These are phyloP conservation scores for Colletotrichum spaethianum DNA, from an alignment of 2,329 filamentous ascomycete genomes.

Conservation along the genomic window DNA sequence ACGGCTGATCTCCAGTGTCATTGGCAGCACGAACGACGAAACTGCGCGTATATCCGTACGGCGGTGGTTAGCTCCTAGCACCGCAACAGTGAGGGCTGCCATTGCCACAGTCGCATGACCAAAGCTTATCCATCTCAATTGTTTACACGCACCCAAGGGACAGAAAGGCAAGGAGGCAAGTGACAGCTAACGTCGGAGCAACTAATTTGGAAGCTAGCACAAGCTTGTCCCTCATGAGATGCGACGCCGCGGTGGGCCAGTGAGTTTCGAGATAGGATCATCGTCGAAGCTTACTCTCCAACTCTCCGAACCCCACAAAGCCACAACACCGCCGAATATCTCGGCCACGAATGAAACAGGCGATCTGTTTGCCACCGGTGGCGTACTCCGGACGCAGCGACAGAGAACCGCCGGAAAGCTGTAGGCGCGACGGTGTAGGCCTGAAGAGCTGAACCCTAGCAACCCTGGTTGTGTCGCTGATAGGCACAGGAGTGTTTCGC, in stretches of 20 bases:
- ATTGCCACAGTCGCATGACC: constrained; percentile 30
- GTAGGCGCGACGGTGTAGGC: neutral
- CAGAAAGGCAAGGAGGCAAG: neutral
- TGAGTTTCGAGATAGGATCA: constrained; percentile 20
- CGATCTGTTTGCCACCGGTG: constrained; percentile 33
- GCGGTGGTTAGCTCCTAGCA: neutral
- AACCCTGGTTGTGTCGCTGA: neutral
- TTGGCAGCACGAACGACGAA: constrained; percentile 25
- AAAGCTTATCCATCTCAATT: neutral
- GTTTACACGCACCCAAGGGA: neutral
- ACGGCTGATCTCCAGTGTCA: neutral
- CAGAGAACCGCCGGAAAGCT: neutral
- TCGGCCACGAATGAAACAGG: constrained; percentile 26
- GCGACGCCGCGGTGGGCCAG: neutral
- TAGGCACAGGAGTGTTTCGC: neutral
- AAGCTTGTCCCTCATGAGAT: neutral
- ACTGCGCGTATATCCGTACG: neutral
- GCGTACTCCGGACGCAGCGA: constrained; percentile 14
- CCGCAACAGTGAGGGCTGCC: neutral
- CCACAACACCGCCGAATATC: constrained; percentile 14
- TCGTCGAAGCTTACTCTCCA: constrained; percentile 20
- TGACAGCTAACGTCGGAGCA: constrained; percentile 1
- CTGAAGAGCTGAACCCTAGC: constrained; percentile 29
- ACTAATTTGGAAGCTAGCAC: neutral
- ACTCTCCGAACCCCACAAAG: constrained; percentile 2